Percentiles rank a stretch among this genome's conserved stretches.
Evolutionary conservation across 768 basidiomycete genomes (phyloP).

Genomic region (Termitomyces sp.): DNA sequence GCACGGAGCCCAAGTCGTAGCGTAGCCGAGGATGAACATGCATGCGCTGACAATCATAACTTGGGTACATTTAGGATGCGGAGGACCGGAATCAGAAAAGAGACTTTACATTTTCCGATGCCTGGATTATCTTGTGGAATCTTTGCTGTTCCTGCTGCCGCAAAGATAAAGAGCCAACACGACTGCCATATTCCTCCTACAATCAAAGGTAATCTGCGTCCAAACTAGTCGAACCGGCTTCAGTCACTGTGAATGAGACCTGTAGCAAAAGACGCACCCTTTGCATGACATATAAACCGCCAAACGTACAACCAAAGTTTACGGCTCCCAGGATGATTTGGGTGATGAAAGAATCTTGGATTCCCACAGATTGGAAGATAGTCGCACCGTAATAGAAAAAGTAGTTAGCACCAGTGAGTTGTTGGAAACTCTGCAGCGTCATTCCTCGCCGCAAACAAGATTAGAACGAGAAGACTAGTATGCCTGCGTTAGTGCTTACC

Average conservation of each 20-base stretch:
- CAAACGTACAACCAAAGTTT: conserved; percentile 68
- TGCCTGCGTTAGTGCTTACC: conserved; percentile 18
- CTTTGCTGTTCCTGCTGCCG: conserved; percentile 61
- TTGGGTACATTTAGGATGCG: conserved; percentile 10
- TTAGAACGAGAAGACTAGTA: not conserved
- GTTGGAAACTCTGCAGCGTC: conserved; percentile 64
- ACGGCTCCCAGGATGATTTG: conserved; percentile 75
- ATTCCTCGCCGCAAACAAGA: conserved; percentile 32
- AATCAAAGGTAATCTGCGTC: conserved; percentile 59
- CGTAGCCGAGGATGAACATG: conserved; percentile 67
- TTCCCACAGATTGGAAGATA: conserved; percentile 61
- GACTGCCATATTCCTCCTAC: conserved; percentile 68
- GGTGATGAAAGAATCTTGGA: conserved; percentile 58
- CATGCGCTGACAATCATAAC: conserved; percentile 66
- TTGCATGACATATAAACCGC: conserved; percentile 71
- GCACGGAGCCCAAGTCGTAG: conserved; percentile 64
- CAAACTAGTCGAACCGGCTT: conserved; percentile 35
- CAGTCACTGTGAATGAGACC: not conserved
- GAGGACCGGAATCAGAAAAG: not conserved
- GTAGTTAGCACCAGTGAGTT: conserved; percentile 67
- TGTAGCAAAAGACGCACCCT: conserved; percentile 27
- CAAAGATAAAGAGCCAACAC: conserved; percentile 67
- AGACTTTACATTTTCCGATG: conserved; percentile 46
- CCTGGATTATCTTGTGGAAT: conserved; percentile 39
- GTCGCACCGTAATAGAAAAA: conserved; percentile 68